Percentiles rank a stretch among this genome's conserved stretches.
Evolutionary conservation across 2,329 filamentous ascomycete genomes (phyloP).

Genomic region (Sporothrix mexicana): DNA sequence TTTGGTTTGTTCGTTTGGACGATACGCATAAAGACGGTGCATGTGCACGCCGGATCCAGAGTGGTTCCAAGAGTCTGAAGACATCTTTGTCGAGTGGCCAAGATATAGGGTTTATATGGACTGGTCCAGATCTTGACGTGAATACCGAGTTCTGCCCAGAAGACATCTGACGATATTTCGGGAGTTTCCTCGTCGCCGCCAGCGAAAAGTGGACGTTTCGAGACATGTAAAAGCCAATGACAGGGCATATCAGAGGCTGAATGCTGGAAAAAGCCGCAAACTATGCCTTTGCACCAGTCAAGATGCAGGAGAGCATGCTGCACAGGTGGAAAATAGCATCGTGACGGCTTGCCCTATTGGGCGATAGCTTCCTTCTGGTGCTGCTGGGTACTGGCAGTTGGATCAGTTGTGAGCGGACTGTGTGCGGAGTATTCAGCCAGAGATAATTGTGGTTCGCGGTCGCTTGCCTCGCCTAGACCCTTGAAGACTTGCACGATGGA

Average conservation of each 20-base stretch:
- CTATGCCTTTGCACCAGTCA: background rate
- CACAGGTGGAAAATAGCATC: background rate
- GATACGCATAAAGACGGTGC: background rate
- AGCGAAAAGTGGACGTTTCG: background rate
- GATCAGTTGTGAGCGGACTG: background rate
- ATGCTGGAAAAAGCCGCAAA: conserved; percentile 26
- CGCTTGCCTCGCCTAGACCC: background rate
- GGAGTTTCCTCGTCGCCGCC: background rate
- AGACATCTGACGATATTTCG: conserved; percentile 28
- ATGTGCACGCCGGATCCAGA: background rate
- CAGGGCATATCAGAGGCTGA: background rate
- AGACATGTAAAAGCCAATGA: conserved; percentile 35
- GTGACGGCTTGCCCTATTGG: conserved; percentile 29
- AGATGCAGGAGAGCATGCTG: background rate
- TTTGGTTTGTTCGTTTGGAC: background rate
- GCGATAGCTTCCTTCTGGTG: conserved; percentile 11
- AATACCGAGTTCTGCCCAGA: background rate
- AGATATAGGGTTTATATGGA: background rate
- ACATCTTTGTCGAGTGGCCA: background rate
- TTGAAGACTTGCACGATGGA: background rate
- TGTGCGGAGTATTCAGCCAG: background rate
- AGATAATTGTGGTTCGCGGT: conserved; percentile 2
- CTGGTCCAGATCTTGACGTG: background rate
- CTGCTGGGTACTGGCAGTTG: background rate
- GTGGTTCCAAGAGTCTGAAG: background rate